These are phyloP conservation scores for Ophiostoma fasciatum DNA, from an alignment of 2,329 filamentous ascomycete species.

Conservation along the genomic window DNA sequence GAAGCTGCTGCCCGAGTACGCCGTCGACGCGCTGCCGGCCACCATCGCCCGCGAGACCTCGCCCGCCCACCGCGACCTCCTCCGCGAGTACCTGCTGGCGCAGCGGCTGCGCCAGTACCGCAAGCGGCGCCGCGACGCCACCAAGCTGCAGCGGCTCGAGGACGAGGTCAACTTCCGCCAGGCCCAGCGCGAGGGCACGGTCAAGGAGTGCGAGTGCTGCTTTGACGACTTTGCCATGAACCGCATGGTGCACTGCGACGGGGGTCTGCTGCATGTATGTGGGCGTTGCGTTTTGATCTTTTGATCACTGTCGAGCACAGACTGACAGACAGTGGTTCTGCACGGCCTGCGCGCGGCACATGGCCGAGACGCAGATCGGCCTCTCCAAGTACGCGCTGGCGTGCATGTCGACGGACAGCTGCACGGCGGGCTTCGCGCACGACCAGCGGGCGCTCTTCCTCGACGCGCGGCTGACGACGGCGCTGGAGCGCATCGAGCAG, in stretches of 20 bases:
- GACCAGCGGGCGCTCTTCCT: slow-evolving; percentile 42
- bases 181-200: slow-evolving; percentile 33
- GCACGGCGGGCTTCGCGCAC: slow-evolving; percentile 43
- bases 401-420: slow-evolving; percentile 59
- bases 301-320: not conserved
- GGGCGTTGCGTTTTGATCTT: not conserved
- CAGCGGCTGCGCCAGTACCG: slow-evolving; percentile 17
- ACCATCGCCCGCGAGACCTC: slow-evolving; percentile 7
- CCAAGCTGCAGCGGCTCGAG: slow-evolving; percentile 17
- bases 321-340: slow-evolving; percentile 45
- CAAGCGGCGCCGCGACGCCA: slow-evolving; percentile 12
- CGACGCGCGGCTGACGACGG: slow-evolving; percentile 39
- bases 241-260: slow-evolving; percentile 53
- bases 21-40: slow-evolving; percentile 9
- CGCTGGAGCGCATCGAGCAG: slow-evolving; percentile 57
- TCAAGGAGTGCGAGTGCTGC: slow-evolving; percentile 60
- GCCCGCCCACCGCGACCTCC: slow-evolving; percentile 15
- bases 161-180: slow-evolving; percentile 25
- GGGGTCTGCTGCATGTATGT: slow-evolving; percentile 34
- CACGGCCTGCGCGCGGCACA: slow-evolving; percentile 44
- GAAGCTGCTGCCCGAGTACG: slow-evolving; percentile 11
- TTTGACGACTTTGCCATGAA: slow-evolving; percentile 52
- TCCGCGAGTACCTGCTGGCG: slow-evolving; percentile 26
- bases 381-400: slow-evolving; percentile 49
- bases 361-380: slow-evolving; percentile 55